Conservation (phyloP, 2,329 filamentous ascomycete genomes). For the Trichophyton benhamiae region DNA sequence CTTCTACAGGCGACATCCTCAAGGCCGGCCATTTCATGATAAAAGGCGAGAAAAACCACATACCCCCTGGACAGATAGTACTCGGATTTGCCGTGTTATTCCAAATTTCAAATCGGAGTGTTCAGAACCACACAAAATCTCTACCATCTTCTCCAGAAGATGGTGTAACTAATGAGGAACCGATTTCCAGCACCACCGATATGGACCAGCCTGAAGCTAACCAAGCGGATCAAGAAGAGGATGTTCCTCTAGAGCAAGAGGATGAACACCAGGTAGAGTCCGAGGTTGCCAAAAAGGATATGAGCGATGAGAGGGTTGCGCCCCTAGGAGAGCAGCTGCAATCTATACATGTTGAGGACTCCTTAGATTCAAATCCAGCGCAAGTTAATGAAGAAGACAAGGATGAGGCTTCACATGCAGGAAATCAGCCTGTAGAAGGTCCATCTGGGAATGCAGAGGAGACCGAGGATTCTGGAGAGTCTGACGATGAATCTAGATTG, state of each 20-base stretch:
- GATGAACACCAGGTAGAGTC: not conserved
- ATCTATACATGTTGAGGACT: not conserved
- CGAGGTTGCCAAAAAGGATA: not conserved
- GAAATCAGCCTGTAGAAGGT: too few species aligned
- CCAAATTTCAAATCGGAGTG: conserved; percentile 77
- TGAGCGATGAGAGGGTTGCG: not conserved
- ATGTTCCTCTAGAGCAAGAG: not conserved
- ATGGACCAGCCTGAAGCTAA: not conserved
- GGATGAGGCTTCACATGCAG: not conserved
- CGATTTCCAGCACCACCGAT: not conserved
- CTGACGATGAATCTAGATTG: conserved; percentile 8
- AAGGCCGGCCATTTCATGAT: conserved; percentile 67
- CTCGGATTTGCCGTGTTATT: conserved; percentile 83
- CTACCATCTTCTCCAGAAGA: conserved; percentile 24
- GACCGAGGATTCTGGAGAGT: not conserved
- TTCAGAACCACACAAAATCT: conserved; percentile 66
- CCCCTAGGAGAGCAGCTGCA: not conserved
- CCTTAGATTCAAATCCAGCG: not conserved
- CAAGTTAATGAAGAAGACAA: not conserved
- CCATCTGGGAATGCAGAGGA: not conserved
- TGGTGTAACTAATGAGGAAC: not conserved
- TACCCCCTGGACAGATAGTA: conserved; percentile 75
- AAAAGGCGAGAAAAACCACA: conserved; percentile 75
- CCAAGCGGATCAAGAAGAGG: not conserved
- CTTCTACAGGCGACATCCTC: conserved; percentile 66